Evolutionary conservation across 306 rosid species (phyloP), one percentile per base, ranked within the genome.

Genomic region (Rubus idaeus): DNA sequence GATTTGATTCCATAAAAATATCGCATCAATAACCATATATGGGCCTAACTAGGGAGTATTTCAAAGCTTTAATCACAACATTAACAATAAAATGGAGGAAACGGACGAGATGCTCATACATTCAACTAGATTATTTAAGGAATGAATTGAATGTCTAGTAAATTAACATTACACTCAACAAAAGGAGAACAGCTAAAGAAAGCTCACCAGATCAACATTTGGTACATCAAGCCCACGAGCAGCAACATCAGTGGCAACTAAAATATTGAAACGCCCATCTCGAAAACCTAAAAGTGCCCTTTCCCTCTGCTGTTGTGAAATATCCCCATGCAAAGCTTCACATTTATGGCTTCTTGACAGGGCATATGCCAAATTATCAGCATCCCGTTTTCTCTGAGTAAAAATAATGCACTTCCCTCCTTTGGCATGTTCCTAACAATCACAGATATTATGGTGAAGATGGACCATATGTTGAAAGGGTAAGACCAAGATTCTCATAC

Each of bases 301-400:
- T 83, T 96, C 98, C 76, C 99, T 92, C 77, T 93, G 97, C 61
- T 77, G 78, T 84, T 96, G 99, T 60, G 98, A 88, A 75, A 96
- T 96, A 82, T 96, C 99, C 76, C 99, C 99, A 83, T 96, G 99
- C 93, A 96, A 89, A 46, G 99, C 90, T 88, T 96, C 91, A 62
- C 99, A 96, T 71, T 47, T 82, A 76, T 83, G 71, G 77, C 77
- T 89, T 80, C 51, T 93, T 63, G 83, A 79, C 98, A 96, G 83
- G 58, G 88, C 86, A 88, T 88, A 72, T 57, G 99, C 83, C 83
- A 96, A 83, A 51, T 94, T 84, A 91, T 96, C 99, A 17, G 99
- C 98, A 69, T 96, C 99, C 69, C 99, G 97, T 78, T 96, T 96
- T 55, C 98, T 96, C 85, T 93, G 98, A 66, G 97, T 91, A 88